Conservation (phyloP, 2,329 filamentous ascomycete genomes). For the Claviceps pusilla region DNA sequence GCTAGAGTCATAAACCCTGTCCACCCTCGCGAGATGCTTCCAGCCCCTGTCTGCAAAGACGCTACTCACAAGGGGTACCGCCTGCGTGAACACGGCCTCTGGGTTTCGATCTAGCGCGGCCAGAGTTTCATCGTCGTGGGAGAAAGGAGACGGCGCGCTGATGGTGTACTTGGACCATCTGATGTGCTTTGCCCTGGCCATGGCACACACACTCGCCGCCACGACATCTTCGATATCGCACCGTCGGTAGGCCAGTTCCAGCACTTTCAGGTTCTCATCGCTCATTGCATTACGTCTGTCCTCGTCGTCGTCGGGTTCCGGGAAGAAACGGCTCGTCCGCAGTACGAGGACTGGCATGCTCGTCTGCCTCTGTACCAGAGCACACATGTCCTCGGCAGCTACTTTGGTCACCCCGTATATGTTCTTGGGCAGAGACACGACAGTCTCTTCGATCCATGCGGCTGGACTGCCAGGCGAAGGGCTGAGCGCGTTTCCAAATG, state of each 20-base stretch:
- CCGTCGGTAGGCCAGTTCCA: conserved; percentile 31
- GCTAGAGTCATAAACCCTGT: conserved; percentile 30
- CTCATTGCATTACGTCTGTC: conserved; percentile 20
- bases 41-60: conserved; percentile 21
- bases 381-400: conserved; percentile 33
- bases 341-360: conserved; percentile 27
- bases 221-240: conserved; percentile 30
- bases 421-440: conserved; percentile 29
- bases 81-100: conserved; percentile 14
- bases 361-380: conserved; percentile 23
- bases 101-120: conserved; percentile 19
- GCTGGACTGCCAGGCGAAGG: conserved; percentile 22
- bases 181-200: conserved; percentile 18
- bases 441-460: conserved; percentile 28
- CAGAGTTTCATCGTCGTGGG: conserved; percentile 16
- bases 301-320: conserved; percentile 31
- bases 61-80: conserved; percentile 13
- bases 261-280: conserved; percentile 31
- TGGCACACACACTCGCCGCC: conserved; percentile 23
- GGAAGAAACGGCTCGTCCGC: conserved; percentile 34
- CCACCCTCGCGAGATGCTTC: conserved; percentile 23
- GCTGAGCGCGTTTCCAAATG: conserved; percentile 26
- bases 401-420: conserved; percentile 34
- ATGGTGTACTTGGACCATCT: conserved; percentile 28
- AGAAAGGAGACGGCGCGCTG: conserved; percentile 27